Evolutionary conservation across 192 early-diverging fungal species (phyloP).

Genomic region (Coemansia interrupta): DNA sequence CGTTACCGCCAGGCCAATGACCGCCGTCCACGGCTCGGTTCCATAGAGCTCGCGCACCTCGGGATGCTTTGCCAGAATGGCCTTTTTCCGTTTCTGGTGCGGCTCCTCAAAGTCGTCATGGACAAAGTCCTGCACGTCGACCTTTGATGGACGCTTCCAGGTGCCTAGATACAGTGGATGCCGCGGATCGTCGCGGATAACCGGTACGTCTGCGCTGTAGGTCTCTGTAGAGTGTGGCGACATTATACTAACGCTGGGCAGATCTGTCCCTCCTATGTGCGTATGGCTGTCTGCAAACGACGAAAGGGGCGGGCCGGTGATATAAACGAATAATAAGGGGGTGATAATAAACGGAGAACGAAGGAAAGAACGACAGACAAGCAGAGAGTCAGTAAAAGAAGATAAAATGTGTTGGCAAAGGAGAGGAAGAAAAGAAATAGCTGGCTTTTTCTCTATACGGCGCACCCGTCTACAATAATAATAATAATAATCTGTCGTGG

Average conservation of each 20-base stretch:
- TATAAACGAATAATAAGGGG: background rate
- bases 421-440: too few relatives aligned
- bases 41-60: constrained; percentile 84
- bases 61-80: constrained; percentile 83
- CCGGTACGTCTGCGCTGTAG: constrained; percentile 8
- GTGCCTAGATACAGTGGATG: constrained; percentile 77
- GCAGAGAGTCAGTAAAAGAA: background rate
- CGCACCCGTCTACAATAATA: too few relatives aligned
- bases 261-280: too few relatives aligned
- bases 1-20: constrained; percentile 60
- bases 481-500: too few relatives aligned
- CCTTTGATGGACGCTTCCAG: constrained; percentile 72
- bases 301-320: background rate
- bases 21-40: constrained; percentile 72
- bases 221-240: constrained; percentile 32
- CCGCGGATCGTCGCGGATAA: constrained; percentile 48
- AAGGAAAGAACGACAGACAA: constrained; percentile 2
- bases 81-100: constrained; percentile 82
- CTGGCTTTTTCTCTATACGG: too few relatives aligned
- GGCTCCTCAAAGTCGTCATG: constrained; percentile 91
- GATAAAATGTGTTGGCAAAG: background rate
- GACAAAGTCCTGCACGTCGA: constrained; percentile 64
- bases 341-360: background rate
- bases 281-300: background rate
- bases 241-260: constrained; percentile 10